Evolutionary conservation across 1,284 basidiomycete species (phyloP), one percentile per base, ranked within the genome.

Genomic region (Ustilago crameri): DNA sequence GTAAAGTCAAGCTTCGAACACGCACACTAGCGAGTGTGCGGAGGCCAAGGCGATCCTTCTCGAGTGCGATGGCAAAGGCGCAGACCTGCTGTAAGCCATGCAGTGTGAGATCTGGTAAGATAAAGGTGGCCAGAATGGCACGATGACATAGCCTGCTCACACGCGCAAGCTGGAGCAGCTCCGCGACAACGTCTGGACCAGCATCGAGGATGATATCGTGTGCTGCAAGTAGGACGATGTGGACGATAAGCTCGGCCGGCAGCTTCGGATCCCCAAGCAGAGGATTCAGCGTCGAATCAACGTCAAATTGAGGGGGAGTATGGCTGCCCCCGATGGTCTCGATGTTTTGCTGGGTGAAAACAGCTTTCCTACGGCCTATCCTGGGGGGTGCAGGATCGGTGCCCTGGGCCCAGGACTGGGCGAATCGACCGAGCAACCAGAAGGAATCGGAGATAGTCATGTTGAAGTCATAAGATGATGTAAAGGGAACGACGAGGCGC

Each of bases 301-400:
- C 20, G 17, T 27, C 30, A 18, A 26, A 34, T 24, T 53, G 15
- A 46, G 18, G 9, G 3, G 18, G 22, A n/a, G 40, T 17, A 9
- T 37, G 32, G 10, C 40, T 47, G 18, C 68, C 68, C n/a, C 62
- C 68, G 37, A 71, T 71, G 18, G 62, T 65, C 41, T 71, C 68
- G 51, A 71, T 65, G 47, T 65, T 47, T 46, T 61, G 68, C 26
- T 62, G 51, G 18, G 50, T 64, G 10, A 45, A 51, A n/a, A 64
- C 35, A 12, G 55, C 59, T 9, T 46, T 63, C 18, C 55, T 45
- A 9, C 56, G 40, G 15, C 54, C 52, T 40, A 57, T 34, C 32
- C 47, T 59, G 35, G 23, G 24, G 7, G 32, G 20, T 8, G 45
- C n/a, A 26, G 43, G 23, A n/a, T 46, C 14, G 14, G 52, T 9